A percentile compares a stretch with the other conserved stretches of the same genome.
phyloP scores from a whole-genome alignment of 441 rosid species.

The Omphalea diandra region DNA sequence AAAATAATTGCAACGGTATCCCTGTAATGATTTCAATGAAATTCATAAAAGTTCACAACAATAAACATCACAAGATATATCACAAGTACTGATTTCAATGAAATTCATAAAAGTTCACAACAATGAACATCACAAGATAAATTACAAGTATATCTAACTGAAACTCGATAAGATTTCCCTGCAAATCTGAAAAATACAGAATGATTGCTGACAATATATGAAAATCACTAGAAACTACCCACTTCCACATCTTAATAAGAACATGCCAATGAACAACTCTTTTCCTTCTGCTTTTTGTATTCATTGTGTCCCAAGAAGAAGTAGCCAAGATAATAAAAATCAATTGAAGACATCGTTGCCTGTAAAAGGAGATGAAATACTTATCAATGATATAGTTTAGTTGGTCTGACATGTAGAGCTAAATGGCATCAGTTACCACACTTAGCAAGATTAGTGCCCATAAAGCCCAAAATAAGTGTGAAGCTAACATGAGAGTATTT shows the following conservation, averaged over 20 bases:
- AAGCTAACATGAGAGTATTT: conserved; percentile 70
- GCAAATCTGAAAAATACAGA: conserved; percentile 2
- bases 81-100: no score
- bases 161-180: conserved; percentile 11
- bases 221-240: conserved; percentile 11
- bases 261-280: conserved; percentile 50
- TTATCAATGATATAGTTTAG: neutral
- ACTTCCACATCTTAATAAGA: conserved; percentile 36
- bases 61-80: no score
- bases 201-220: neutral
- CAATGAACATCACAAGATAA: no score
- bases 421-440: conserved; percentile 42
- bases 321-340: conserved; percentile 80
- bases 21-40: no score
- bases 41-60: no score
- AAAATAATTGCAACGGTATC: no score
- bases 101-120: no score
- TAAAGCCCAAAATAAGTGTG: conserved; percentile 88
- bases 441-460: conserved; percentile 98
- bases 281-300: conserved; percentile 71
- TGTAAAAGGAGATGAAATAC: conserved; percentile 25
- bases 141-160: conserved; percentile 28
- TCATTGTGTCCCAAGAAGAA: conserved; percentile 86
- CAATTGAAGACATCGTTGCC: conserved; percentile 97
- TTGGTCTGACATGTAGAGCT: conserved; percentile 4